Evolutionary conservation across 345 rosid species (phyloP).

Genomic region (Eucalyptus fibrosa): DNA sequence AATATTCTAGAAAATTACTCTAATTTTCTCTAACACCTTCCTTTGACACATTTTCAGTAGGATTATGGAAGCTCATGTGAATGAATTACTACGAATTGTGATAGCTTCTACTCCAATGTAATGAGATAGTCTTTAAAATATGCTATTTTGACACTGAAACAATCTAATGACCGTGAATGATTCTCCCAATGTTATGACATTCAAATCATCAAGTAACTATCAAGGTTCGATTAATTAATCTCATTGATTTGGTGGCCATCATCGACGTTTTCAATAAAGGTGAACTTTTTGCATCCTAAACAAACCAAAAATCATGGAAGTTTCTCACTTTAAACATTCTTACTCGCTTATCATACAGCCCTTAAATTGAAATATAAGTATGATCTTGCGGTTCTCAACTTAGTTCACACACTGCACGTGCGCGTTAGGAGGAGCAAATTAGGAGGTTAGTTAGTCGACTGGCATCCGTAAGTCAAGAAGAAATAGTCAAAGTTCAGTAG

Average conservation of each 20-base stretch:
- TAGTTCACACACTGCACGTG: not conserved
- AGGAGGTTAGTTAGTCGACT: not conserved
- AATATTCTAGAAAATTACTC: too few relatives aligned
- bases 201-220: not conserved
- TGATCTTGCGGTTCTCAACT: not conserved
- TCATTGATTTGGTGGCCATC: not conserved
- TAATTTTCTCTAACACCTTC: not conserved
- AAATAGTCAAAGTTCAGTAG: not conserved
- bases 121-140: not conserved
- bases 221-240: not conserved
- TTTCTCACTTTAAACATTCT: not conserved
- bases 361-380: not conserved
- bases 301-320: not conserved
- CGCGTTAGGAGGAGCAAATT: not conserved
- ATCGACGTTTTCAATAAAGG: not conserved
- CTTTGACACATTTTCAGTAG: not conserved
- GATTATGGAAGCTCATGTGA: not conserved
- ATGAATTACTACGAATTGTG: not conserved
- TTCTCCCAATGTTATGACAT: not conserved
- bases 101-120: not conserved
- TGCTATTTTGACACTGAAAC: not conserved
- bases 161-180: not conserved
- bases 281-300: not conserved
- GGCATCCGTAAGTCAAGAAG: not conserved
- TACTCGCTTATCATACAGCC: not conserved